Evolutionary conservation across 345 rosid genomes (phyloP), one percentile per base, ranked within the genome.

Genomic region (Microcos paniculata): DNA sequence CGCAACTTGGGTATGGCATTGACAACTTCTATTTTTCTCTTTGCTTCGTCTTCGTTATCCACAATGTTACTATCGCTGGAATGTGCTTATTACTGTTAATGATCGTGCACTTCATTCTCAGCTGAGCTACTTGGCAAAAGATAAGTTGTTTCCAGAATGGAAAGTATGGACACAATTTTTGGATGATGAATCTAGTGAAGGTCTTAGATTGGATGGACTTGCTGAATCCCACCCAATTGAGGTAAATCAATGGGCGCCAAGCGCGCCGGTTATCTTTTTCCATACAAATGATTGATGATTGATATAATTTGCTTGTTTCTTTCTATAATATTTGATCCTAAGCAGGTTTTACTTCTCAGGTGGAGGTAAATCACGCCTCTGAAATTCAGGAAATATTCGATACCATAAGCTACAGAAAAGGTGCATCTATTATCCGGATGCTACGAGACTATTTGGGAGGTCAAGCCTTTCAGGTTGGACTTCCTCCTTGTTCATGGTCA

Each of bases 81-180:
- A 78, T 26, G 35, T 65, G 24, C 48, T 66, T 24, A 24, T 53
- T 40, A 38, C 49, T 70, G 13, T 70, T 62, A 75, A 62, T 66
- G 26, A 56, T 76, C 43, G 43, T 79, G n/a, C 78, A n/a, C n/a
- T n/a, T n/a, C n/a, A 70, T 63, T 78, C 82, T 75, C 93, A 96
- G 99, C 90, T 90, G 76, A 96, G 99, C 87, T 93, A 96, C 86
- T 85, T 93, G 84, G 98, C 97, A 40, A 81, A 88, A 71, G 99
- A 96, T 88, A 77, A 84, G 82, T 82, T 96, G 86, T 93, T 96
- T 78, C 97, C 98, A 48, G 94, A 93, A 77, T 93, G 98, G 99
- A 93, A 96, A 80, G 87, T 92, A 72, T 96, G 99, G 98, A 93
- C 97, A 73, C 98, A 93, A 83, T 96, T 96, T 88, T 86, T 92